Percentiles rank a stretch among this genome's conserved stretches.
Conservation (phyloP, 2,329 filamentous ascomycete genomes). For the Verticillium alfalfae region DNA sequence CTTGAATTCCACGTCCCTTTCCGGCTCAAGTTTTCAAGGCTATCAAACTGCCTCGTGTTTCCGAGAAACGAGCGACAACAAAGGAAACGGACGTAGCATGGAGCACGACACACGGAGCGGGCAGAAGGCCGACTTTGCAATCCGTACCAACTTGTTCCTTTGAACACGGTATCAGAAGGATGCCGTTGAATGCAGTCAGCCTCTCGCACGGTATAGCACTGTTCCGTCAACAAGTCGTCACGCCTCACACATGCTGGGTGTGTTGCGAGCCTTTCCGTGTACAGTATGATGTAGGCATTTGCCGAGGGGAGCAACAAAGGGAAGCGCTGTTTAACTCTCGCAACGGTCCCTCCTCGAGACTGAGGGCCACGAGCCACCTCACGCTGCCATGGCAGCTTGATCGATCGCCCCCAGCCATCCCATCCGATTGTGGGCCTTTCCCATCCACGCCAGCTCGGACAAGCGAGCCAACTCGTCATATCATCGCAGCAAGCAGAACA, state of each 20-base stretch:
- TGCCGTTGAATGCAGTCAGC: background rate
- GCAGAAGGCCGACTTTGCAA: background rate
- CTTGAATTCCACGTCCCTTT: background rate
- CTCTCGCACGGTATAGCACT: background rate
- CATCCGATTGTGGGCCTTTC: background rate
- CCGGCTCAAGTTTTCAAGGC: background rate
- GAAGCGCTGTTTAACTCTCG: background rate
- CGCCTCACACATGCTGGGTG: too few species aligned
- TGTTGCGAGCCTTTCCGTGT: too few species aligned
- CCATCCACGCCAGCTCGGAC: too few species aligned
- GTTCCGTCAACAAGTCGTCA: too few species aligned
- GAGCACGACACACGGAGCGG: background rate
- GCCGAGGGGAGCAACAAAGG: too few species aligned
- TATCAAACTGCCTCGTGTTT: background rate
- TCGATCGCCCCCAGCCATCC: background rate
- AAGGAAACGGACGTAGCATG: too few species aligned
- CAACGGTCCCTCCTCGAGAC: background rate
- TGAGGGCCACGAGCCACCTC: background rate
- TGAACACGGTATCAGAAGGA: background rate
- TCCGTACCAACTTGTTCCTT: background rate
- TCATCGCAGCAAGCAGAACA: background rate
- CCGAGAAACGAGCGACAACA: background rate
- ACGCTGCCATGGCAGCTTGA: background rate
- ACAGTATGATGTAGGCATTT: too few species aligned
- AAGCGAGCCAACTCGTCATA: background rate